Evolutionary conservation across 2,329 filamentous ascomycete genomes (phyloP), one percentile per base, ranked within the genome.

Genomic region (Exophiala sp.): DNA sequence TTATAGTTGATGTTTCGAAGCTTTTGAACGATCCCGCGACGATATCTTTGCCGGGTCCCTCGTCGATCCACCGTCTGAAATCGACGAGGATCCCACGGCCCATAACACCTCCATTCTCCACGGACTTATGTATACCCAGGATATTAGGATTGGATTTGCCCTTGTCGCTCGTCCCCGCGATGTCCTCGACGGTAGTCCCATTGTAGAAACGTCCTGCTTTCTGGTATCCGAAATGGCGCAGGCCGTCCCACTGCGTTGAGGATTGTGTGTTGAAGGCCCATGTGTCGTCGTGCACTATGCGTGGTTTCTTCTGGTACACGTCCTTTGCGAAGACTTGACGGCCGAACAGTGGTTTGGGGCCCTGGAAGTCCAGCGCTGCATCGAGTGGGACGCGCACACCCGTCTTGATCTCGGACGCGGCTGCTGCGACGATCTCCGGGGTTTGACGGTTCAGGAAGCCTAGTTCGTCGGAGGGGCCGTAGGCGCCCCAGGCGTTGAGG

Each of bases 361-460:
- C 58, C 47, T 71, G 72, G 33, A 69, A 66, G 57, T 74, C 70
- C n/a, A 76, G 65, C 8, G 66, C 64, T 65, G 72, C 73, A 64
- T 65, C 62, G 11, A 64, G 49, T 9, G 54, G 45, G 20, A 65
- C 50, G n/a, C 63, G 60, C 8, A 57, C 54, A 3, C 63, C 74
- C 5, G 67, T 69, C 41, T 70, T 69, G 57, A 79, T 78, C 60
- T 79, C 76, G 14, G 68, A 65, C 1, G 75, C 70, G 4, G 62
- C 76, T 5, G 67, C 64, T 6, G 67, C 67, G 16, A 76, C 69
- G 9, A 69, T 70, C n/a, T 69, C 64, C 0, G 76, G 72, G 0
- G 78, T 82, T 50, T 83, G 71, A 2, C 80, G 70, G 63, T 82
- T 82, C 1, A 83, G 69, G 61, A 76, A 79, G 20, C 80, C 80